Evolutionary conservation across 1,284 basidiomycete species (phyloP), one percentile per base, ranked within the genome.

Genomic region (Exobasidium rhododendri): DNA sequence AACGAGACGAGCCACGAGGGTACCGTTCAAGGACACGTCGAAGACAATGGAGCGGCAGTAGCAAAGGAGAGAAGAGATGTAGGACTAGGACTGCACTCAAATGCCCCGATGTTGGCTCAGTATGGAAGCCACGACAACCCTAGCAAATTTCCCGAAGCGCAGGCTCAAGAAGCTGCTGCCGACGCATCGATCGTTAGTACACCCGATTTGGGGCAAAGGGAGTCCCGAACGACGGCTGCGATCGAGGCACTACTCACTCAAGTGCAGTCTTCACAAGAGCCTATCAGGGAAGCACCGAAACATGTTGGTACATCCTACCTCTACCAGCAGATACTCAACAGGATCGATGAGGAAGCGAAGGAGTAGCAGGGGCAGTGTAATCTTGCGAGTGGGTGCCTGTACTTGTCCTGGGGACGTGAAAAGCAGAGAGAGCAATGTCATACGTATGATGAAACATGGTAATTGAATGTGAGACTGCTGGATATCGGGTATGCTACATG

Each of bases 171-270:
- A 40, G 17, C 17, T 17, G 10, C 17, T 40, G 35, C 10, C 17
- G 35, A 40, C 35, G 17, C 47, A 20, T 50, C 47, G 2, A 50
- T 28, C 13, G 28, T 28, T 4, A 28, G n/a, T 4, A 50, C 47
- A 20, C 14, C 28, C 13, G n/a, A 24, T 3, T 26, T 14, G 26
- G 24, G 20, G 13, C 47, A 13, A 50, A 20, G 47, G 28, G 47
- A 50, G 13, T 24, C 20, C 20, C 22, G 13, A 3, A 50, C 47
- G 13, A 50, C 47, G 14, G 47, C 47, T 4, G 26, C 47, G 2
- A 50, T 50, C 28, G 47, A 50, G 28, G 47, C 47, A 20, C n/a
- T 50, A 13, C 14, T 50, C 13, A 28, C n/a, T 4, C 47, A 50
- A 50, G 4, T 50, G 3, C 4, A 28, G 28, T 13, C 2, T 6